Evolutionary conservation across 768 basidiomycete genomes (phyloP).

Genomic region (Omphalotus guepiniiformis): DNA sequence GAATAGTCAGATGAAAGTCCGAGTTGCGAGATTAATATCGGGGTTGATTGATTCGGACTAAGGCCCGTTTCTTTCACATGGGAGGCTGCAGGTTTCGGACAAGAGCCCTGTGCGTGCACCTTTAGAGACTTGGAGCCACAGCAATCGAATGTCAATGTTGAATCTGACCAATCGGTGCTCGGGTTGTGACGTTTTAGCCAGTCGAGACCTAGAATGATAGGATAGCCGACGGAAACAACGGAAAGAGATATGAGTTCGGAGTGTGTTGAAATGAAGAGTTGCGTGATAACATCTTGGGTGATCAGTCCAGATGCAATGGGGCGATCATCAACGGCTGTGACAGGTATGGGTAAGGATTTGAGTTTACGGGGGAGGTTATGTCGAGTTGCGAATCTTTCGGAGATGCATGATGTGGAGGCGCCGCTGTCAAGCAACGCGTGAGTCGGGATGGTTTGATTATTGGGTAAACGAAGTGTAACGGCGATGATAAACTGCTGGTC

Average conservation of each 20-base stretch:
- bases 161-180: constrained; percentile 26
- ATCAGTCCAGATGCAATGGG: constrained; percentile 30
- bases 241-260: constrained; percentile 23
- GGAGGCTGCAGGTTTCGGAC: too few species aligned
- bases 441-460: constrained; percentile 17
- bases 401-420: constrained; percentile 21
- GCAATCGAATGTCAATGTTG: constrained; percentile 20
- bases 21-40: too few species aligned
- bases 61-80: too few species aligned
- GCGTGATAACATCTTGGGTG: constrained; percentile 30
- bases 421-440: constrained; percentile 23
- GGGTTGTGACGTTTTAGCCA: constrained; percentile 34
- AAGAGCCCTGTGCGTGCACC: too few species aligned
- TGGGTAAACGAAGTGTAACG: constrained; percentile 17
- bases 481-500: constrained; percentile 20
- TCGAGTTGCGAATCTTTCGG: constrained; percentile 36
- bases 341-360: constrained; percentile 23
- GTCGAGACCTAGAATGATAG: constrained; percentile 31
- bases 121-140: constrained; percentile 18
- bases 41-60: too few species aligned
- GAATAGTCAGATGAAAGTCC: not conserved
- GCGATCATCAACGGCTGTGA: constrained; percentile 25
- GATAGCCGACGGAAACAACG: constrained; percentile 29
- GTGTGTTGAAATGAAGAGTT: constrained; percentile 24
- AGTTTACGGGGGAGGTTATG: constrained; percentile 28